Base-by-base conservation (phyloP, 2,329 filamentous ascomycete species). In the Emergomyces orientalis region DNA sequence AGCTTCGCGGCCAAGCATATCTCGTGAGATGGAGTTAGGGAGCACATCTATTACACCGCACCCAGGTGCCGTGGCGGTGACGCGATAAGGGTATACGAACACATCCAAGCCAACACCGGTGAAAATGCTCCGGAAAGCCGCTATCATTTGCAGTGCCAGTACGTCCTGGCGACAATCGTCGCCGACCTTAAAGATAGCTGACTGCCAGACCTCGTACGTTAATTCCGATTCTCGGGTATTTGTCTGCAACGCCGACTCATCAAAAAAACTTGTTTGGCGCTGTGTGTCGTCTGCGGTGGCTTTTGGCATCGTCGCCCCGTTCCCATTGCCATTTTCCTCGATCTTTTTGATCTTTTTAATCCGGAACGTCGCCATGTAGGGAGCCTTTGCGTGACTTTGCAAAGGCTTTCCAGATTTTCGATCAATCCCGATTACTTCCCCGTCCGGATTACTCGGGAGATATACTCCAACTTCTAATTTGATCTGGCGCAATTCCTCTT, bases 181-280 rank as follows among this genome's bases (percentile, higher is more conserved):
- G 65, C 94, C 94, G 58, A 99, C 95, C 75, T 99, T 99, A 86
- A 99, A 99, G 72, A 99, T 99, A 63, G 93, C 94, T 1, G 91
- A 96, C 75, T 99, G 94, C 95, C 94, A 97, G n/a, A 93, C 88
- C 75, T 99, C 95, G 68, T 96, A 86, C 0, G 86, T 90, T 70
- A 70, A 32, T 47, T 59, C 39, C 2, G 56, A 45, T 59, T 47
- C 56, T 22, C n/a, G 39, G 30, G 39, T 17, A 45, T 47, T 11
- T 19, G 11, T n/a, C 25, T 59, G 39, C 17, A 59, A n/a, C 39
- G 27, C 56, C 7, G 56, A 59, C 6, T 59, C 41, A 45, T 59
- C 41, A 27, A 67, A 68, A 17, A 67, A 68, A 43, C 63, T 63
- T 64, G 43, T 39, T 65, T 45, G 19, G 62, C 39, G 22, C 71